Evolutionary conservation across 225 moss, liverwort and hornwort species (phyloP), one percentile per base, ranked within the genome.

Genomic region (Lunularia cruciata): DNA sequence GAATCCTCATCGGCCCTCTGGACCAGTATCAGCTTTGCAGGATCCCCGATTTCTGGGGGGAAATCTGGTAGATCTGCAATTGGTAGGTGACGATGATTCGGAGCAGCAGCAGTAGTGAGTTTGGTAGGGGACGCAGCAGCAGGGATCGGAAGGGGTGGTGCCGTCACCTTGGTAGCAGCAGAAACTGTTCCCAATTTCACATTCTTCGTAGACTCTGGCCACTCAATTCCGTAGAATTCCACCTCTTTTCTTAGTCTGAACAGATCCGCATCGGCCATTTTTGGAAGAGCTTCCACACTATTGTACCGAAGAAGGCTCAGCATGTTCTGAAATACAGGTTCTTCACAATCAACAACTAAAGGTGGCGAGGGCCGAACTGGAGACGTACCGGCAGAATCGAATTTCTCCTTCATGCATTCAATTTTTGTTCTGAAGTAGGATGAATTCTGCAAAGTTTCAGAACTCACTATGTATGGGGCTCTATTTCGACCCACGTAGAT

Each of bases 191-290:
- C 72, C 18, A 26, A 0, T 18, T 57, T 32, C 4, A 32, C 22
- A 57, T 57, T 57, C 42, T 70, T 74, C 1, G 42, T 33, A 0
- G 36, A 6, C 33, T 79, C 78, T 0, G 81, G 78, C 0, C 86
- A 81, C n/a, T 86, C 86, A 39, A 89, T 83, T 0, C 87, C 89
- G 42, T 86, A 87, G 70, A 84, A 86, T 36, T 89, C 87, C 5
- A 85, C 77, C 83, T 89, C 89, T 72, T 82, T 81, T 30, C 73
- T 78, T 33, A 89, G 75, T 37, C 84, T 77, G 63, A 81, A 87
- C 10, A 85, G 48, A 78, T 89, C 87, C 23, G 85, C 83, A 4
- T 89, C 87, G 1, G 78, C 62, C 87, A 89, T 73, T 56, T 76
- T 79, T 4, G 89, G 89, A 1, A 89, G 65, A 20, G 89, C 86